These are phyloP conservation scores for Cladobotryum mycophilum DNA, from an alignment of 2,329 filamentous ascomycete genomes.

Conservation along the genomic window DNA sequence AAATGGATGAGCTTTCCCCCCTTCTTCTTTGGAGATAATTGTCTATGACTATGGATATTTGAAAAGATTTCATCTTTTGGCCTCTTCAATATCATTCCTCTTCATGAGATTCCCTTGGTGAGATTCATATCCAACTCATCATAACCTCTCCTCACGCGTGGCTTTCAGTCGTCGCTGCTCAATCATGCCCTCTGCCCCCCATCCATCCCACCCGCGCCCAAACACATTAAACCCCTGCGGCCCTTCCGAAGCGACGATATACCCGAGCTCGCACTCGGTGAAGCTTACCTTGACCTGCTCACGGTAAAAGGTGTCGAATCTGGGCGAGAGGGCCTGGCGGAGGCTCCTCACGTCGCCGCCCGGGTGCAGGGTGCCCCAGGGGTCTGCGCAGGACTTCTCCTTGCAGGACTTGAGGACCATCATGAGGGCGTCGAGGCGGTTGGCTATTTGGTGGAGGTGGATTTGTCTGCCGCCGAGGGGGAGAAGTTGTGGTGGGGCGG, in stretches of 20 bases:
- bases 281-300: conserved; percentile 43
- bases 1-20: too few relatives aligned
- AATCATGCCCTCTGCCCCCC: too few relatives aligned
- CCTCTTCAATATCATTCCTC: too few relatives aligned
- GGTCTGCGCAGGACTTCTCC: conserved; percentile 44
- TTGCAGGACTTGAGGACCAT: conserved; percentile 57
- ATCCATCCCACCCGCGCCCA: neutral
- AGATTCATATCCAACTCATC: too few relatives aligned
- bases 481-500: conserved; percentile 19
- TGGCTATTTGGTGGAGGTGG: conserved; percentile 32
- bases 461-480: conserved; percentile 16
- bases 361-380: conserved; percentile 53
- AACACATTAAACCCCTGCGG: conserved; percentile 28
- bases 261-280: conserved; percentile 48
- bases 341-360: conserved; percentile 44
- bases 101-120: too few relatives aligned
- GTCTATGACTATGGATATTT: too few relatives aligned
- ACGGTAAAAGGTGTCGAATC: conserved; percentile 48
- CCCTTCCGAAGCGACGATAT: conserved; percentile 48
- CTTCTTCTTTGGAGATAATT: too few relatives aligned
- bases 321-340: conserved; percentile 40
- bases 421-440: conserved; percentile 51
- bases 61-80: too few relatives aligned
- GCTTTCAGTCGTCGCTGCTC: too few relatives aligned
- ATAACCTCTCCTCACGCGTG: too few relatives aligned